Conservation (phyloP, 768 basidiomycete species). For the Lentinus brumalis region DNA sequence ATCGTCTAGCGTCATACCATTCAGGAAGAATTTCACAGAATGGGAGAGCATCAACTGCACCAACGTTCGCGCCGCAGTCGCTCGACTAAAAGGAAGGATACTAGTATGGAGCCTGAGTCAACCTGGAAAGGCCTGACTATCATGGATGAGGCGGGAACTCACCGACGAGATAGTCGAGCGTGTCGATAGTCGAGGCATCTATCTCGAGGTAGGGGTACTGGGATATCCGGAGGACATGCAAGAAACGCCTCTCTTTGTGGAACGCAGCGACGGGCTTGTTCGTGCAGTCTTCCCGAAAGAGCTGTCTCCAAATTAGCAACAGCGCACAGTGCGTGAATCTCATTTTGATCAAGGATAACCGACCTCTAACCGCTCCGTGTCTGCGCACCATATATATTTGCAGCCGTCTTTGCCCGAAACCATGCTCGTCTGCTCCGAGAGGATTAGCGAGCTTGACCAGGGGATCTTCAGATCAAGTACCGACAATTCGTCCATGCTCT, state of each 20-base stretch:
- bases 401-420: conserved; percentile 32
- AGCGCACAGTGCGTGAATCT: not conserved
- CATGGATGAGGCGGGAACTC: conserved; percentile 1
- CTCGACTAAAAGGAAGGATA: not conserved
- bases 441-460: not conserved
- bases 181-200: conserved; percentile 32
- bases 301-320: conserved; percentile 18
- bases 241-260: conserved; percentile 36
- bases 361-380: conserved; percentile 25
- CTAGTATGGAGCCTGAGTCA: not conserved
- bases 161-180: conserved; percentile 40
- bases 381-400: conserved; percentile 31
- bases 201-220: conserved; percentile 40
- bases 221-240: conserved; percentile 37
- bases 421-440: conserved; percentile 19
- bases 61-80: not conserved
- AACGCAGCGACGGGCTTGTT: conserved; percentile 37
- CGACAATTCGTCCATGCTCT: conserved; percentile 13
- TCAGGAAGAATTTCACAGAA: no score
- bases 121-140: not conserved
- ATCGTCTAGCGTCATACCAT: no score
- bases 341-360: not conserved
- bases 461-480: not conserved
- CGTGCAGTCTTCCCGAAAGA: conserved; percentile 33
- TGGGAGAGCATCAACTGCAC: not conserved